Conservation (phyloP, 768 basidiomycete species). For the Tubosaeta sp. region DNA sequence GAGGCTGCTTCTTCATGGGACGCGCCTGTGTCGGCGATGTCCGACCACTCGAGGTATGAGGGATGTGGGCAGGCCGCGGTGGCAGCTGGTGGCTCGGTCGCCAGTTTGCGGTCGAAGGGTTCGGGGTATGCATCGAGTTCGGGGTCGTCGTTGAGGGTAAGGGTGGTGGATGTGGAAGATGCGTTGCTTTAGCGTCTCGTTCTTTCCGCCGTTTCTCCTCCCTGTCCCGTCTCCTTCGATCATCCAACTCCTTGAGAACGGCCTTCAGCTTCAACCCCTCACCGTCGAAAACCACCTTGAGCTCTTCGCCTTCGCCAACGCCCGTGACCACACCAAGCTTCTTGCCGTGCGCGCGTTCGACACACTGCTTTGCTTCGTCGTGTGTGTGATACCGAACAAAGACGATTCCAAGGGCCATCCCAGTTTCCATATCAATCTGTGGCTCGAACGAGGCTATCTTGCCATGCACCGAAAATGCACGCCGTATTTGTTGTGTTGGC, state of each 20-base stretch:
- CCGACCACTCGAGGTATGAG: slow-evolving; percentile 21
- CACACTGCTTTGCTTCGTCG: slow-evolving; percentile 65
- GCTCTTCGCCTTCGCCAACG: slow-evolving; percentile 47
- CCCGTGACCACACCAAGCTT: slow-evolving; percentile 47
- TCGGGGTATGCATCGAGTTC: slow-evolving; percentile 25
- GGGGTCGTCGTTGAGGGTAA: slow-evolving; percentile 22
- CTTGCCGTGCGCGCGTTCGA: slow-evolving; percentile 63
- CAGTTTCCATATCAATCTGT: slow-evolving; percentile 76
- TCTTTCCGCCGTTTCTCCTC: slow-evolving; percentile 46
- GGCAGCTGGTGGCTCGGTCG: slow-evolving; percentile 28
- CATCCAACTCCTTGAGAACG: slow-evolving; percentile 62
- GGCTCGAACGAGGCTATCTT: slow-evolving; percentile 63
- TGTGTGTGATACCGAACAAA: slow-evolving; percentile 62
- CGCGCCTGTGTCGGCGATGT: slow-evolving; percentile 26
- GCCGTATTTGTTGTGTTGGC: slow-evolving; percentile 57
- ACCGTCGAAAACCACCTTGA: slow-evolving; percentile 77
- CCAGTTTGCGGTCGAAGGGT: slow-evolving; percentile 15
- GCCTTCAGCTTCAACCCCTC: slow-evolving; percentile 62
- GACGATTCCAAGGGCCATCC: slow-evolving; percentile 78
- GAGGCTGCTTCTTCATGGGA: slow-evolving; percentile 27
- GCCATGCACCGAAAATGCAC: slow-evolving; percentile 63
- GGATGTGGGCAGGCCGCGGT: slow-evolving; percentile 23
- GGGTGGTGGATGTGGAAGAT: slow-evolving; percentile 11
- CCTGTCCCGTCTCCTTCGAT: slow-evolving; percentile 42
- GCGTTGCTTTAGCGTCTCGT: slow-evolving; percentile 21